Conservation (phyloP, 495 filamentous ascomycete genomes). For the Xylaria intraflava region DNA sequence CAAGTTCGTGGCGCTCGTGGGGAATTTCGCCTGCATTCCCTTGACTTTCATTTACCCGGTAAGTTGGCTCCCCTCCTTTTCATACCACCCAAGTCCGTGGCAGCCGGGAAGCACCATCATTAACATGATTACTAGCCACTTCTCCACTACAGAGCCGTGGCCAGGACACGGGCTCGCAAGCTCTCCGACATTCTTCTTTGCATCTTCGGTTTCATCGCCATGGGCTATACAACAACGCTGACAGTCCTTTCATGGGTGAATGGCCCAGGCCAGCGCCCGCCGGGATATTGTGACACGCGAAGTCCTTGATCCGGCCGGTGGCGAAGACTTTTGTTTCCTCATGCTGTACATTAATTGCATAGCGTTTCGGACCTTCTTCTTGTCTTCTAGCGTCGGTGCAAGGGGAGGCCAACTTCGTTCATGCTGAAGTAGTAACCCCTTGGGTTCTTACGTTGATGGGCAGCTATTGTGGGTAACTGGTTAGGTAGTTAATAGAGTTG, state of each 20-base stretch:
- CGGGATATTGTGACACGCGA: conserved; percentile 43
- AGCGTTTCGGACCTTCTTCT: conserved; percentile 6
- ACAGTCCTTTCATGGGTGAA: conserved; percentile 77
- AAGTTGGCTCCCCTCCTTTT: conserved; percentile 30
- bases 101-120: background rate
- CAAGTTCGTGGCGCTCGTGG: conserved; percentile 92
- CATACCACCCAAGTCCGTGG: background rate
- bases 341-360: conserved; percentile 7
- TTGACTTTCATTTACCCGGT: conserved; percentile 97
- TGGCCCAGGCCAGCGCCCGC: conserved; percentile 29
- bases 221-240: conserved; percentile 81
- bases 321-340: conserved; percentile 12
- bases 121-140: conserved; percentile 55
- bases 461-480: background rate
- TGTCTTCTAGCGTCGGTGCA: background rate
- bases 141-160: conserved; percentile 76
- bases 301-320: conserved; percentile 7
- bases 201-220: conserved; percentile 74
- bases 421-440: background rate
- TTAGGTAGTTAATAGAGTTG: background rate
- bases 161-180: conserved; percentile 55
- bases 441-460: background rate
- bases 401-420: background rate
- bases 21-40: conserved; percentile 95
- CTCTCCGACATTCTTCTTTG: conserved; percentile 66